phyloP scores from a whole-genome alignment of 257 asterid genomes.

The Primulina huaijiensis region DNA sequence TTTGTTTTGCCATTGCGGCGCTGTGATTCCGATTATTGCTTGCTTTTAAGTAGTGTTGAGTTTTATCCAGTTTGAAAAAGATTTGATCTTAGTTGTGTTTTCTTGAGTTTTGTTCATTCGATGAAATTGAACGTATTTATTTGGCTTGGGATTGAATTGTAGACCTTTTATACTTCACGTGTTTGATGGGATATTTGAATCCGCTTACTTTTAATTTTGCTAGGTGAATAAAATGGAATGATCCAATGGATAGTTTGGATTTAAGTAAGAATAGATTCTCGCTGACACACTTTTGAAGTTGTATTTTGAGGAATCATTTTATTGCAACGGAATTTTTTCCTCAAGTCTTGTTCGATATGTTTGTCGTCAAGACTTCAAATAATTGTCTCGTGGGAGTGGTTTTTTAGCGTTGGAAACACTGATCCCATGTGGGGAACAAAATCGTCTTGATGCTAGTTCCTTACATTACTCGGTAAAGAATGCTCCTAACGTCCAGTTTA shows the following conservation, averaged over 20 bases:
- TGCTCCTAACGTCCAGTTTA: neutral
- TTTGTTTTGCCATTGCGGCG: neutral
- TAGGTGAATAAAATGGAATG: neutral
- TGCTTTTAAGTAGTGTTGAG: slow-evolving; percentile 5
- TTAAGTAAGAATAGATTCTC: neutral
- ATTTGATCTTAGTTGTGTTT: neutral
- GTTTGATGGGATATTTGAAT: neutral
- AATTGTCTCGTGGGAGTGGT: neutral
- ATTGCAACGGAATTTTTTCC: neutral
- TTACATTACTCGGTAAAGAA: neutral
- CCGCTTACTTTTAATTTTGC: neutral
- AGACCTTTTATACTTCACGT: neutral
- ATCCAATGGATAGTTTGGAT: neutral
- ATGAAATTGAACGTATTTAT: neutral
- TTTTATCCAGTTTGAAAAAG: neutral
- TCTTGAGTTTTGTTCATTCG: neutral
- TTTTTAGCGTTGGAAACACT: neutral
- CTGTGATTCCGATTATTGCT: slow-evolving; percentile 20
- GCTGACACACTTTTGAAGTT: neutral
- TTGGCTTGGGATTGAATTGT: neutral
- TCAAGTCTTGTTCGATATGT: neutral
- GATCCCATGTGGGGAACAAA: neutral
- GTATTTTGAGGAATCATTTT: neutral
- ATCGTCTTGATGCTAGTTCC: neutral
- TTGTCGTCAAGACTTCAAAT: neutral